These are phyloP conservation scores for Dysphania ambrosioides DNA, from an alignment of 148 eudicot species.

Conservation along the genomic window DNA sequence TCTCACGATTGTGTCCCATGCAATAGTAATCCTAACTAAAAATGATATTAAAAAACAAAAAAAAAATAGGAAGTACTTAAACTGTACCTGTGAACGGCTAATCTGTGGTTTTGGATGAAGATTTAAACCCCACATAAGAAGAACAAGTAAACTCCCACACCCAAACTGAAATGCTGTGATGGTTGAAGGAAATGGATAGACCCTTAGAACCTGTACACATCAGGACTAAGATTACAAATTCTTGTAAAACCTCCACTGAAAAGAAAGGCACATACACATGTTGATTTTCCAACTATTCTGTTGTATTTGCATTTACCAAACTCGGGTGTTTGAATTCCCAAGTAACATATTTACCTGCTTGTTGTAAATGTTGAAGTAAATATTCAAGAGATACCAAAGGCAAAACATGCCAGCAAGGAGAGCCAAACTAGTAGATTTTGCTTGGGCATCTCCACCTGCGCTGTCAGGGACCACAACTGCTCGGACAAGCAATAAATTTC, in stretches of 20 bases:
- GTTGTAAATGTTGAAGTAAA: conserved; percentile 81
- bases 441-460: conserved; percentile 19
- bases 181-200: conserved; percentile 32
- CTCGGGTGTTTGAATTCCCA: no score
- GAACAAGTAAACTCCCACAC: conserved; percentile 34
- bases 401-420: conserved; percentile 67
- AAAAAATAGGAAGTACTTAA: not conserved
- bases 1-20: no score
- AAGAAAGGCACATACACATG: no score
- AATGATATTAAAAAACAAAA: not conserved
- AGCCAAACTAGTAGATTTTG: conserved; percentile 6
- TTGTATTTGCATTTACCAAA: no score
- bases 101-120: conserved; percentile 34
- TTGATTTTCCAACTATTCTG: no score
- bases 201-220: conserved; percentile 28
- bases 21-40: no score
- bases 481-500: not conserved
- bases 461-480: conserved; percentile 31
- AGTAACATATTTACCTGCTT: conserved; percentile 74
- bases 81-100: conserved; percentile 28
- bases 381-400: conserved; percentile 72
- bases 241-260: no score
- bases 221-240: not conserved
- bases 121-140: conserved; percentile 33
- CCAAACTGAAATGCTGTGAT: conserved; percentile 35